Conservation (phyloP, 2,329 filamentous ascomycete genomes). For the Phaeosphaeria sp. region DNA sequence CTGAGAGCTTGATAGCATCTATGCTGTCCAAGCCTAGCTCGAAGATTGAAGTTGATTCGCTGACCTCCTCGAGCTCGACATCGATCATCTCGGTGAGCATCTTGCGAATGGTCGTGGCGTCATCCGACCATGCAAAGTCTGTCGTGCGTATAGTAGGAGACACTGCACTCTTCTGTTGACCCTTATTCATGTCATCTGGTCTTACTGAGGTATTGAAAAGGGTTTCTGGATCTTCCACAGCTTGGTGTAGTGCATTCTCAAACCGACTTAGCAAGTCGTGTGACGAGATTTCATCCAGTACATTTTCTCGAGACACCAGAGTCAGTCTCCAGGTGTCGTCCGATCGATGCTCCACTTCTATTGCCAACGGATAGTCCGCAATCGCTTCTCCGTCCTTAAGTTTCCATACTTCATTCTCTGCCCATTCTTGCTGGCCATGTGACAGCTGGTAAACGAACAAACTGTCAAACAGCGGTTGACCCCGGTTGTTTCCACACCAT, state of each 20-base stretch:
- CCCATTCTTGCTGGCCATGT: constrained; percentile 25
- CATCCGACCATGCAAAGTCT: constrained; percentile 65
- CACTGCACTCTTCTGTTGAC: background rate
- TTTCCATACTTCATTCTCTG: constrained; percentile 60
- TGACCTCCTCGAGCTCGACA: constrained; percentile 59
- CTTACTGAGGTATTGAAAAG: constrained; percentile 21
- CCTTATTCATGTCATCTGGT: background rate
- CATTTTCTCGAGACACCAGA: constrained; percentile 63
- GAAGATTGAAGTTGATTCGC: constrained; percentile 70
- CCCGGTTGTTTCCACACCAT: constrained; percentile 67
- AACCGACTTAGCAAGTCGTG: constrained; percentile 54
- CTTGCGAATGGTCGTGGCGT: constrained; percentile 61
- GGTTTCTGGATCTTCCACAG: constrained; percentile 43
- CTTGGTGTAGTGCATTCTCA: constrained; percentile 45
- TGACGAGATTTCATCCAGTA: constrained; percentile 46
- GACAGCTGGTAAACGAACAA: constrained; percentile 80
- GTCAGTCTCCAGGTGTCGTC: constrained; percentile 61
- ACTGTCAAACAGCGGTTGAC: constrained; percentile 70
- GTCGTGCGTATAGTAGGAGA: background rate
- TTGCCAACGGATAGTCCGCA: constrained; percentile 76
- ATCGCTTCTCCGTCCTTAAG: constrained; percentile 47
- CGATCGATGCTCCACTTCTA: constrained; percentile 69
- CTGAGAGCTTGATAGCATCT: constrained; percentile 83
- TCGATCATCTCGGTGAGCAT: constrained; percentile 70
- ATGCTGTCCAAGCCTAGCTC: constrained; percentile 91